Base-by-base conservation (phyloP, 2,329 filamentous ascomycete genomes). In the Aureobasidium sp. region DNA sequence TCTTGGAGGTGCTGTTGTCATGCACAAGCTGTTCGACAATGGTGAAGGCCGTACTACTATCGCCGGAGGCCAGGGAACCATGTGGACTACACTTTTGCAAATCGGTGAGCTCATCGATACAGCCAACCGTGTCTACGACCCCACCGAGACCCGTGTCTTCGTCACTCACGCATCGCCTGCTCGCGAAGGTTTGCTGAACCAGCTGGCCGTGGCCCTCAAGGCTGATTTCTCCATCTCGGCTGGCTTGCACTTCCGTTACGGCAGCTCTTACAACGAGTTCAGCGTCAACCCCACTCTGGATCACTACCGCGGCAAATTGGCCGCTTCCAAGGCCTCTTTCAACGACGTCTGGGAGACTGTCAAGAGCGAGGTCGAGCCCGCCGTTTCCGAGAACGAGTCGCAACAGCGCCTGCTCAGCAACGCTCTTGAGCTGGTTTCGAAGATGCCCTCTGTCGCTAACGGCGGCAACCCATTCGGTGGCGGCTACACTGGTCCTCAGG, bases 271-370 rank as follows among this genome's bases (percentile, higher is more conserved):
- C 82, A 99, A 99, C 77, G 95, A 99, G 75, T 99, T 99, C 78
- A 97, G 92, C 66, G 94, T 99, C 72, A 99, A 99, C 75, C 95
- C 94, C 3, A 97, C 93, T 0, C 81, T 99, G 61, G 94, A 99
- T 70, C 94, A 99, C 77, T 99, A 99, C 77, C 91, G 95, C 63
- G 95, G 94, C 72, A 99, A 99, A 82, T 86, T 99, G 60, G 93
- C 94, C 57, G 94, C 94, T 13, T 97, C 93, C 54, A 97, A 97
- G 77, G 93, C 94, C 1, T 97, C 94, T 0, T 99, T 99, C 80
- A 96, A 95, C 73, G 94, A 99, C 74, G 94, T 99, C 8, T 99
- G 94, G 94, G 94, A 99, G 75, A 99, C 94, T 1, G 94, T 99
- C 69, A 96, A 96, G 78, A 83, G 86, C 54, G 94, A 99, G 75